Percentiles rank a stretch among this genome's conserved stretches.
Conservation (phyloP, 202 grass and related monocot genomes). For the Sporobolus alterniflorus region DNA sequence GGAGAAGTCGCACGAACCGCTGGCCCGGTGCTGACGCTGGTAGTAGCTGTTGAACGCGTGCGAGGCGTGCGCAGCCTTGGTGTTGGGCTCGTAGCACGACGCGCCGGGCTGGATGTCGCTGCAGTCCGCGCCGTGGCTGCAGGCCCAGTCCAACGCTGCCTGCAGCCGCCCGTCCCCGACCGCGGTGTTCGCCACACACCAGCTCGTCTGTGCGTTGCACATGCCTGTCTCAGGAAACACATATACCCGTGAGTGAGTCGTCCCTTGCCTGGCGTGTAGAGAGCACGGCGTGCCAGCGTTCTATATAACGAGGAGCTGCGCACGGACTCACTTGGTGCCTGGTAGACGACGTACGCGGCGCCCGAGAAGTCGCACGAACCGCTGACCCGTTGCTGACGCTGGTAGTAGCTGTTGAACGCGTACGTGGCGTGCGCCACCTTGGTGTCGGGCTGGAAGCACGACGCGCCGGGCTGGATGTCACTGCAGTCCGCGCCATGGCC, state of each 20-base stretch:
- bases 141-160: constrained; percentile 59
- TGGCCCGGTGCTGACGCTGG: constrained; percentile 46
- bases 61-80: constrained; percentile 58
- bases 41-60: constrained; percentile 84
- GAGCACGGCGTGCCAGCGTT: not conserved
- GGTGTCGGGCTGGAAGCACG: constrained; percentile 65
- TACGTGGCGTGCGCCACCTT: constrained; percentile 56
- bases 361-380: constrained; percentile 60
- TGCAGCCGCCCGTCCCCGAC: constrained; percentile 58
- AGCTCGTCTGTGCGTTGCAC: constrained; percentile 29
- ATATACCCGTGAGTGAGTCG: too few species aligned
- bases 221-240: not conserved
- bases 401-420: constrained; percentile 81
- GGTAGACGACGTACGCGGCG: constrained; percentile 47
- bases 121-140: constrained; percentile 69
- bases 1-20: constrained; percentile 49
- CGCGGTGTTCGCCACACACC: constrained; percentile 69
- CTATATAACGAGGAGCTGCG: too few species aligned
- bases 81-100: constrained; percentile 61
- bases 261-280: too few species aligned
- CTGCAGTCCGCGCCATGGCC: constrained; percentile 60
- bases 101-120: constrained; percentile 50
- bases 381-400: constrained; percentile 30
- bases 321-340: constrained; percentile 2
- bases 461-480: constrained; percentile 51